These are phyloP conservation scores for Phytophthora gonapodyides DNA, from an alignment of 352 stramenopile genomes.

Conservation along the genomic window DNA sequence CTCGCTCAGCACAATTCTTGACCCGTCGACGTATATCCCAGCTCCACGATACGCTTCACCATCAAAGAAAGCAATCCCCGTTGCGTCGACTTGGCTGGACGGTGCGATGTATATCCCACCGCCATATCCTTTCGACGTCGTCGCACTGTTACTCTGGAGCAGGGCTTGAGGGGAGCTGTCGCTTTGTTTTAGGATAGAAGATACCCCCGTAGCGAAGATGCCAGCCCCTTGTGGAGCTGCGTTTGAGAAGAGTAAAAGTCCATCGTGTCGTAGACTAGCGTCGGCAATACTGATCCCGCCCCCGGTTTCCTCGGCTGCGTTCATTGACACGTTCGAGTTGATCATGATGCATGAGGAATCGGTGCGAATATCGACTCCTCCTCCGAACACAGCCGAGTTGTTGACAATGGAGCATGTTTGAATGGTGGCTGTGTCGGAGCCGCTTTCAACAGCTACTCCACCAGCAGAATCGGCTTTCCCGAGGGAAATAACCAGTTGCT, in stretches of 20 bases:
- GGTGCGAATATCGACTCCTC: constrained; percentile 18
- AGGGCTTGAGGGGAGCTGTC: constrained; percentile 11
- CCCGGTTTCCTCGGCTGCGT: constrained; percentile 14
- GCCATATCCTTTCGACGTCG: constrained; percentile 14
- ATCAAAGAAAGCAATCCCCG: constrained; percentile 18
- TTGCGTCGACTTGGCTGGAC: constrained; percentile 20
- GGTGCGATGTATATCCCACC: constrained; percentile 33
- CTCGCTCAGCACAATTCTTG: constrained; percentile 21
- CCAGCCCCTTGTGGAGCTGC: constrained; percentile 33
- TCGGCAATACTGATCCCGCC: constrained; percentile 28
- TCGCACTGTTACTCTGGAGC: constrained; percentile 24
- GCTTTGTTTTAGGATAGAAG: constrained; percentile 6
- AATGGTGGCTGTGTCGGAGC: constrained; percentile 8
- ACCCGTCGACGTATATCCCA: constrained; percentile 34
- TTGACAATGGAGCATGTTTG: constrained; percentile 16
- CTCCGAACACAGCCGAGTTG: constrained; percentile 22
- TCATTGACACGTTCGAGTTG: constrained; percentile 13
- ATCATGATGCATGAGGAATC: constrained; percentile 14
- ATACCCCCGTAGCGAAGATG: constrained; percentile 22
- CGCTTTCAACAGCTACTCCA: constrained; percentile 15
- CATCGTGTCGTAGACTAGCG: constrained; percentile 30
- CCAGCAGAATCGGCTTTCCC: constrained; percentile 18
- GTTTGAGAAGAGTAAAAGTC: constrained; percentile 32
- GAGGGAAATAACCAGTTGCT: constrained; percentile 20
- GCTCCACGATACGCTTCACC: constrained; percentile 27